Conservation (phyloP, 2,329 filamentous ascomycete genomes). For the Moelleriella libera region DNA sequence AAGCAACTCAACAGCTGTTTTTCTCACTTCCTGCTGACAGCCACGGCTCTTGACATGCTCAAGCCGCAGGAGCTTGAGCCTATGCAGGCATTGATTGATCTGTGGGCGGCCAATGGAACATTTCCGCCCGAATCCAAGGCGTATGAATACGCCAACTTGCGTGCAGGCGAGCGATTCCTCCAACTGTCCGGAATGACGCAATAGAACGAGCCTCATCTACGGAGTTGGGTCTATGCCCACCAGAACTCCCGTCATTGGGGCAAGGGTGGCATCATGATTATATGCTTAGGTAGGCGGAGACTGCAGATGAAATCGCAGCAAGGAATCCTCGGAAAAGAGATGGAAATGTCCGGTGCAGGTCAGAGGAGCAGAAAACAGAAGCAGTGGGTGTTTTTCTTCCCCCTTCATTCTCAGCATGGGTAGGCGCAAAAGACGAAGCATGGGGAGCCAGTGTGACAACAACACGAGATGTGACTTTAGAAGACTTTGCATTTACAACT, state of each 20-base stretch:
- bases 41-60: constrained; percentile 70
- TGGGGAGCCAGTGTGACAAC: not conserved
- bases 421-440: not conserved
- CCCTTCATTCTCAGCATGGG: not conserved
- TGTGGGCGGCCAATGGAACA: constrained; percentile 81
- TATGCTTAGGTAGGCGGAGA: too few species aligned
- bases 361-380: not conserved
- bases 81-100: constrained; percentile 86
- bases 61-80: constrained; percentile 85
- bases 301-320: too few species aligned
- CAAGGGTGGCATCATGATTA: too few species aligned
- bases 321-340: not conserved
- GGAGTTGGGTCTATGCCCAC: too few species aligned
- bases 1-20: constrained; percentile 81
- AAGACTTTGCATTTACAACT: too few species aligned
- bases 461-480: not conserved
- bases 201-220: constrained; percentile 6
- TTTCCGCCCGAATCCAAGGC: constrained; percentile 64
- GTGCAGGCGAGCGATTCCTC: constrained; percentile 43
- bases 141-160: constrained; percentile 49
- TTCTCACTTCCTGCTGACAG: constrained; percentile 69
- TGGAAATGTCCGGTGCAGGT: not conserved
- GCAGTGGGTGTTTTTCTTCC: not conserved
- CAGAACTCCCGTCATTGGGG: too few species aligned
- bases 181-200: constrained; percentile 25